A percentile compares a stretch with the other conserved stretches of the same genome.
phyloP scores from a whole-genome alignment of 805 yeast genomes.

The Candida sonorensis region DNA sequence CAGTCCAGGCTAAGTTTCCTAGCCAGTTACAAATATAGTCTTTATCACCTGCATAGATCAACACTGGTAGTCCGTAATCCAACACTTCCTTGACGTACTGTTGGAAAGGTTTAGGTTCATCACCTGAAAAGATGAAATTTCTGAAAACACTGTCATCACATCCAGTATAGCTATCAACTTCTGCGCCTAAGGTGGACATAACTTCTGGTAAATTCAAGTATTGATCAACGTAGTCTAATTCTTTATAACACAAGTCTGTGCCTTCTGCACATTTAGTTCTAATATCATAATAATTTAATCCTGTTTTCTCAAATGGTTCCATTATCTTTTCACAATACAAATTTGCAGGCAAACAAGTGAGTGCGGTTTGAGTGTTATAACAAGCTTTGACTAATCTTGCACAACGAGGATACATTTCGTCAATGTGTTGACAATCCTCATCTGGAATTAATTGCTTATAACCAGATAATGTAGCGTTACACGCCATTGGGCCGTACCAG shows the following conservation, averaged over 20 bases:
- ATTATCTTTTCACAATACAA: slow-evolving; percentile 83
- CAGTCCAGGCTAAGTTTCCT: slow-evolving; percentile 85
- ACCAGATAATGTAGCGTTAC: slow-evolving; percentile 74
- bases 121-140: slow-evolving; percentile 81
- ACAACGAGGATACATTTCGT: slow-evolving; percentile 69
- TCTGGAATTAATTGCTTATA: slow-evolving; percentile 66
- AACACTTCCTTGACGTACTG: slow-evolving; percentile 63
- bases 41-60: slow-evolving; percentile 92
- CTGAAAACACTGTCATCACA: slow-evolving; percentile 76
- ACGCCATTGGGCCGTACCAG: slow-evolving; percentile 87
- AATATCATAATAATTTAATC: slow-evolving; percentile 87
- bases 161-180: slow-evolving; percentile 67
- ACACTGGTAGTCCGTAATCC: slow-evolving; percentile 69
- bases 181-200: slow-evolving; percentile 81
- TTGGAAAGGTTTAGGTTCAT: slow-evolving; percentile 89
- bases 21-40: slow-evolving; percentile 97
- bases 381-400: slow-evolving; percentile 68
- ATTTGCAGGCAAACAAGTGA: slow-evolving; percentile 88
- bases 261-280: slow-evolving; percentile 69
- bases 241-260: slow-evolving; percentile 68
- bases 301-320: slow-evolving; percentile 78
- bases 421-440: slow-evolving; percentile 72
- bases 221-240: slow-evolving; percentile 63
- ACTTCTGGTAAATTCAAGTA: slow-evolving; percentile 76
- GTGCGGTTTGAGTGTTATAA: slow-evolving; percentile 64